A percentile compares a stretch with the other conserved stretches of the same genome.
Evolutionary conservation across 768 basidiomycete species (phyloP).

Genomic region (Crepidotus variabilis): DNA sequence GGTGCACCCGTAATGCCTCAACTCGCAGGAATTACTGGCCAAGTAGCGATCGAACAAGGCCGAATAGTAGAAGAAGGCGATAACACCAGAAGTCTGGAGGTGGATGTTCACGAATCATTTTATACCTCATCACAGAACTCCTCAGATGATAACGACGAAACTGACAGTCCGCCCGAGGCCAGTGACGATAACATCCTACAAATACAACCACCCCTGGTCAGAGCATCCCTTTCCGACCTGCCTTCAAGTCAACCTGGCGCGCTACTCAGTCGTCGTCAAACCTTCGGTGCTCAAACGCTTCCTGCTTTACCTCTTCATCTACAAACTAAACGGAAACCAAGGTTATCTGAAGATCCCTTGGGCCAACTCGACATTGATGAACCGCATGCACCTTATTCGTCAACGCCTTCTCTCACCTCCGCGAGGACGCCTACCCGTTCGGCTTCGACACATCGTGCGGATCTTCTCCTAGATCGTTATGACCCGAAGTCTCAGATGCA

Average conservation of each 20-base stretch:
- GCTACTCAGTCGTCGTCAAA: slow-evolving; percentile 37
- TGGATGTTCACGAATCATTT: slow-evolving; percentile 36
- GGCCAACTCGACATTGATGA: slow-evolving; percentile 58
- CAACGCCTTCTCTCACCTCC: slow-evolving; percentile 65
- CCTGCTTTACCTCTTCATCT: slow-evolving; percentile 68
- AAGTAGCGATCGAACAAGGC: slow-evolving; percentile 89
- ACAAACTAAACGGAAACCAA: slow-evolving; percentile 45
- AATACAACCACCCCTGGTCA: slow-evolving; percentile 5
- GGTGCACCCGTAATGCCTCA: slow-evolving; percentile 73
- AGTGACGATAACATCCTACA: slow-evolving; percentile 24
- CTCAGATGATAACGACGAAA: slow-evolving; percentile 42
- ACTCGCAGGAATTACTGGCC: slow-evolving; percentile 70
- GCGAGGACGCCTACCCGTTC: slow-evolving; percentile 41
- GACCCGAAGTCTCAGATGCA: slow-evolving; percentile 63
- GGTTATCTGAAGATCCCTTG: slow-evolving; percentile 70
- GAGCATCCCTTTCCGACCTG: slow-evolving; percentile 7
- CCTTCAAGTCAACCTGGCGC: slow-evolving; percentile 16
- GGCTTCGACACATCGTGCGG: slow-evolving; percentile 40
- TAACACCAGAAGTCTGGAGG: slow-evolving; percentile 46
- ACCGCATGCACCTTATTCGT: slow-evolving; percentile 52
- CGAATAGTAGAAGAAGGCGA: slow-evolving; percentile 61
- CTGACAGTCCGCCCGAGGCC: slow-evolving; percentile 29
- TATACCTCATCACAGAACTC: slow-evolving; percentile 18
- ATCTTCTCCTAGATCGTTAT: slow-evolving; percentile 64
- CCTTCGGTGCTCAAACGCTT: slow-evolving; percentile 70